A percentile compares a stretch with the other conserved stretches of the same genome.
These are phyloP conservation scores for Xanthoconium purpureum DNA, from an alignment of 768 basidiomycete genomes.

Conservation along the genomic window DNA sequence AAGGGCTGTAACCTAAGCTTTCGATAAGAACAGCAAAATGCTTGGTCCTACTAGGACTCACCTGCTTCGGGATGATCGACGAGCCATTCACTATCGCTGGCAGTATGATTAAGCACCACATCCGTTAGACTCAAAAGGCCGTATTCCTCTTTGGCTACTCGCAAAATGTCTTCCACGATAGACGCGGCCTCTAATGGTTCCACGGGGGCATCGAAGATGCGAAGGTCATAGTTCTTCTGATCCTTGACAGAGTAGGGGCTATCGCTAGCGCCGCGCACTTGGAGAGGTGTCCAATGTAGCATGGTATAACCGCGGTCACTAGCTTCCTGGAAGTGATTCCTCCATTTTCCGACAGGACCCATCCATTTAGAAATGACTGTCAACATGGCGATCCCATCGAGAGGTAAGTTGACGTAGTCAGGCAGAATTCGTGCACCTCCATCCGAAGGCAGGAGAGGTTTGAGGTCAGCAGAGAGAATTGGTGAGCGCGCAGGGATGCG, in stretches of 20 bases:
- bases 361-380: constrained; percentile 98
- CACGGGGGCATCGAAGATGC: constrained; percentile 51
- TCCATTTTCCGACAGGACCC: constrained; percentile 81
- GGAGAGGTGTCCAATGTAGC: constrained; percentile 95
- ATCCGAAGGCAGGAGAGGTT: constrained; percentile 48
- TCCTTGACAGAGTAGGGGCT: constrained; percentile 94
- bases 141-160: constrained; percentile 75
- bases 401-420: constrained; percentile 64
- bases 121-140: constrained; percentile 90
- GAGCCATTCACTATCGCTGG: constrained; percentile 91
- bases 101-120: constrained; percentile 96
- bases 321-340: constrained; percentile 75
- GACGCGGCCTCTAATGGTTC: constrained; percentile 51
- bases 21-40: constrained; percentile 1
- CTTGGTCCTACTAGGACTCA: constrained; percentile 30
- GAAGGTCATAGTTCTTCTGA: constrained; percentile 80
- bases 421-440: constrained; percentile 52
- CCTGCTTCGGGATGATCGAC: constrained; percentile 94
- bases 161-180: constrained; percentile 62
- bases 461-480: constrained; percentile 59
- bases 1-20: constrained; percentile 75
- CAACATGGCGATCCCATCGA: constrained; percentile 86
- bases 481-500: constrained; percentile 67
- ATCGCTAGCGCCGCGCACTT: constrained; percentile 83
- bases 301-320: constrained; percentile 93